A percentile compares a stretch with the other conserved stretches of the same genome.
phyloP scores from a whole-genome alignment of 2,329 filamentous ascomycete genomes.

The Harringtonia lauricola region DNA sequence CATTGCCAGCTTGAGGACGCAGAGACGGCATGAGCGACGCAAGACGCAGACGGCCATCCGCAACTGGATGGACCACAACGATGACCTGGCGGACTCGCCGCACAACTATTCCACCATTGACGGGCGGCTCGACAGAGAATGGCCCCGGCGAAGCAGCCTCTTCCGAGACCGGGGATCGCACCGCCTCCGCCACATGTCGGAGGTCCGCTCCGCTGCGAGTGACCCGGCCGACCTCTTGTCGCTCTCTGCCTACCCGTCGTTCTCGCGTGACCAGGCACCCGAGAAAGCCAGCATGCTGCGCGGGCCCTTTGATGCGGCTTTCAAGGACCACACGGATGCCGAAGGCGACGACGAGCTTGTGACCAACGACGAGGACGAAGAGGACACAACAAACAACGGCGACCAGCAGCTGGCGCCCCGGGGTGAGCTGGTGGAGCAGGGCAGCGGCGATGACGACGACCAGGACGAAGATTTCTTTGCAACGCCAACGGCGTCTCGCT shows the following conservation, averaged over 20 bases:
- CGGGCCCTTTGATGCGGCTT: conserved; percentile 22
- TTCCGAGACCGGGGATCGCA: conserved; percentile 33
- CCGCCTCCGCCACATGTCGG: conserved; percentile 39
- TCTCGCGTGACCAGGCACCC: neutral
- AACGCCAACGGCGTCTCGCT: conserved; percentile 29
- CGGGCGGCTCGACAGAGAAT: conserved; percentile 30
- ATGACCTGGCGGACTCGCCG: conserved; percentile 37
- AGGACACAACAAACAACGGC: conserved; percentile 9
- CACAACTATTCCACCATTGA: conserved; percentile 40
- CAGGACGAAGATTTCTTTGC: conserved; percentile 42
- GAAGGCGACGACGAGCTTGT: conserved; percentile 87
- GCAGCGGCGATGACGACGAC: conserved; percentile 22
- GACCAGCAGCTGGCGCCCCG: conserved; percentile 1
- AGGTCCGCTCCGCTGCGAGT: conserved; percentile 48
- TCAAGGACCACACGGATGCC: conserved; percentile 61
- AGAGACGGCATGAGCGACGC: conserved; percentile 51
- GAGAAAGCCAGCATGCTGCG: neutral
- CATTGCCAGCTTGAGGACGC: conserved; percentile 46
- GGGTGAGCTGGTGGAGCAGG: conserved; percentile 57
- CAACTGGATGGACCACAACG: conserved; percentile 76
- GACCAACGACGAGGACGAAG: conserved; percentile 63
- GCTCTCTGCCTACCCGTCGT: conserved; percentile 27
- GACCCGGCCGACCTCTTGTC: conserved; percentile 54
- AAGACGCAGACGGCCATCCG: conserved; percentile 75
- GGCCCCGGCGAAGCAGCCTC: conserved; percentile 39